Evolutionary conservation across 169 alveolate genomes (phyloP), one percentile per base, ranked within the genome.

Genomic region (Theileria equi): DNA sequence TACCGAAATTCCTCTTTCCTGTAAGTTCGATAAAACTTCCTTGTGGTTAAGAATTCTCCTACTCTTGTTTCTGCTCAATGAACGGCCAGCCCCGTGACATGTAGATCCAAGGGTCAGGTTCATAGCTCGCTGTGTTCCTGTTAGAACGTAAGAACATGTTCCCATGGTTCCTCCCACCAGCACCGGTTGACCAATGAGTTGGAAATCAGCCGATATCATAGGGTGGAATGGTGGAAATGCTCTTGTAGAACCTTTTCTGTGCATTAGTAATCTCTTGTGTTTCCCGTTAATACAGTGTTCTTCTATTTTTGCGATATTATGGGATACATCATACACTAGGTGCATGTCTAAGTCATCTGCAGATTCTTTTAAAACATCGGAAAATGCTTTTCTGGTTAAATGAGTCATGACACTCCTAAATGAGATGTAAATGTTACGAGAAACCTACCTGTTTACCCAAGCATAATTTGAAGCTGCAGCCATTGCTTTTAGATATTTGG

Each of bases 131-230:
- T 88, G 91, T 1, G 94, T 91, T 40, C 96, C 96, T 2, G 94
- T 89, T 7, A 91, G 82, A 36, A 92, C 93, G 53, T 90, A 92
- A 31, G 93, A 84, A 81, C 90, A 79, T 10, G 95, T 90, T 8
- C 96, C 96, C 96, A 92, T 92, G 26, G 95, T 87, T 29, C 96
- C 96, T 13, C 96, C 96, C 5, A 92, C 89, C 34, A 92, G 87
- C 44, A 90, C 94, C 1, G 96, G 96, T 74, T 92, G 95, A 3
- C 96, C 96, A 34, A 84, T 71, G 35, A 63, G 71, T 67, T 90
- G 94, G 72, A 82, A 92, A 63, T 84, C 94, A 36, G 82, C 71
- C 0, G 96, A 92, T n/a, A 90, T 86, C n/a, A 82, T 70, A 10
- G 94, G 94, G 49, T 92, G 96, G 44, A 84, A 88, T 0, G 96